Evolutionary conservation across 2,329 filamentous ascomycete genomes (phyloP), one percentile per base, ranked within the genome.

Genomic region (Epichloe amarillans): DNA sequence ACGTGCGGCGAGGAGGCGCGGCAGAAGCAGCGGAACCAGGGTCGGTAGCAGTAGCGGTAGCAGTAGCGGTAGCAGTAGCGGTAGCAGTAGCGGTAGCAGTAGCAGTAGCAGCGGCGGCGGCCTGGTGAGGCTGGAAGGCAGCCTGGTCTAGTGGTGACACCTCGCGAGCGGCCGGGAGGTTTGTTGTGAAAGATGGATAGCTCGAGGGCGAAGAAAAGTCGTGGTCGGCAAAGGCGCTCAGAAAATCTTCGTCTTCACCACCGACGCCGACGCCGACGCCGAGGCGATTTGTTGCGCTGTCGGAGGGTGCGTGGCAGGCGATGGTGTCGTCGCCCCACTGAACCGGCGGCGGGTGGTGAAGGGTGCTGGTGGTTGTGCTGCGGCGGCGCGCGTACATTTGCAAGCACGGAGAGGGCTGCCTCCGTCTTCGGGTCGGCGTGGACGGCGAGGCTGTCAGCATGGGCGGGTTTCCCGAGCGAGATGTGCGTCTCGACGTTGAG

Each of bases 141-240:
- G 41, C 43, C 38, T 54, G 47, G 50, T 50, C 49, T 36, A 48
- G 36, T 39, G 36, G 49, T 42, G 50, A 40, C 19, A 26, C 15
- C 33, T 46, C 39, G 53, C 39, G 35, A 7, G 46, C 12, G 5
- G 40, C 30, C 30, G 30, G 30, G 6, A 43, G 26, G 33, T 44
- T 49, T 30, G 54, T 23, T 14, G 47, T 56, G 52, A 67, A 63
- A 39, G 60, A 55, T 5, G 65, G 64, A 47, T 68, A 68, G 14
- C 55, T 60, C 19, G 67, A 67, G 21, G 66, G 66, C 2, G 66
- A 69, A 10, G 65, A 68, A 49, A 66, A 66, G 14, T 65, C 59
- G 47, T 52, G 53, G 39, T 62, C 59, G 40, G 57, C 53, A 26
- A 69, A 50, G n/a, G 52, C 55, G 40, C 49, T 49, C 19, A 68